phyloP scores from a whole-genome alignment of 2,329 filamentous ascomycete species.

The Esteya vermicola region DNA sequence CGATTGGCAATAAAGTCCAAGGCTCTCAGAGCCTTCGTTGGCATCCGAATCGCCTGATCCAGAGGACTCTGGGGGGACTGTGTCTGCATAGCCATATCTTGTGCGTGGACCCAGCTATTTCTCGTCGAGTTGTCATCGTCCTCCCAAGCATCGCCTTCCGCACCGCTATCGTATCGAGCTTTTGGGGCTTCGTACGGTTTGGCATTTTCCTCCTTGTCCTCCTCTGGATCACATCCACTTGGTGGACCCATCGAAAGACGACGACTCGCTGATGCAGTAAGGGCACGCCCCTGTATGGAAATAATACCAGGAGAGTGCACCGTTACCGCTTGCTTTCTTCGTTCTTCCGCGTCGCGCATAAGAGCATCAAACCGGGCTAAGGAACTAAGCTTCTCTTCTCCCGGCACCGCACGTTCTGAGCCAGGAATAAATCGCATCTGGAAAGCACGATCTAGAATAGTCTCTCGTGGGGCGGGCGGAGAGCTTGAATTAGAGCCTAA shows the following conservation, averaged over 20 bases:
- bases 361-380: constrained; percentile 51
- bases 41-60: constrained; percentile 18
- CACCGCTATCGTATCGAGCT: constrained; percentile 14
- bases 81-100: no score
- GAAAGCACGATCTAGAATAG: constrained; percentile 53
- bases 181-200: constrained; percentile 22
- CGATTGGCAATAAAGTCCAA: constrained; percentile 35
- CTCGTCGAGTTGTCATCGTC: constrained; percentile 20
- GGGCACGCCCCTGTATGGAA: no score
- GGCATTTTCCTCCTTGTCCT: constrained; percentile 30
- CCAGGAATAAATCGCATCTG: constrained; percentile 49
- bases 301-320: no score
- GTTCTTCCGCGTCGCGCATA: constrained; percentile 46
- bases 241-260: no score
- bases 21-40: constrained; percentile 32
- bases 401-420: constrained; percentile 36
- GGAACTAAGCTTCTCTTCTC: constrained; percentile 50
- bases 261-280: no score
- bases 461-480: constrained; percentile 42
- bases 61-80: neutral
- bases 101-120: no score
- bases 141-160: constrained; percentile 9
- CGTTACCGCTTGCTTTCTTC: constrained; percentile 22
- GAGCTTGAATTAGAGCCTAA: constrained; percentile 30
- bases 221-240: constrained; percentile 38